These are phyloP conservation scores for Fonsecaea multimorphosa DNA, from an alignment of 2,329 filamentous ascomycete genomes.

Conservation along the genomic window DNA sequence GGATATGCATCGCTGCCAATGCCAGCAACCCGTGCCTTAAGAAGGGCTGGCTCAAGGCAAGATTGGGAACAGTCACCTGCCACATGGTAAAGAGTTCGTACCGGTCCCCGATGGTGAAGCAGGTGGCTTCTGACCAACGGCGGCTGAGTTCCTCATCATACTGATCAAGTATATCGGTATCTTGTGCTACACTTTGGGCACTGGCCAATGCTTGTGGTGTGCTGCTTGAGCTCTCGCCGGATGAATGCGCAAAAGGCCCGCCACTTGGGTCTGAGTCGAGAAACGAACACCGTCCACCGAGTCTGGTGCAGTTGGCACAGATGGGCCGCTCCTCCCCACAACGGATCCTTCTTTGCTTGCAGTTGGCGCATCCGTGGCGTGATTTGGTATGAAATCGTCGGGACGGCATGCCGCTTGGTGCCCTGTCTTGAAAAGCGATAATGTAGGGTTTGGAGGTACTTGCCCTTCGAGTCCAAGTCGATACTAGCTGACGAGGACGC, in stretches of 20 bases:
- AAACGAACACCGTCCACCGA: conserved; percentile 17
- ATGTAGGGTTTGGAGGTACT: background rate
- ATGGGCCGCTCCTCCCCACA: conserved; percentile 19
- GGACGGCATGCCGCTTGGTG: background rate
- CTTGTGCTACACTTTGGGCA: background rate
- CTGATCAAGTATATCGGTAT: conserved; percentile 1
- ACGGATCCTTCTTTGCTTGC: conserved; percentile 20
- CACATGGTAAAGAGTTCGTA: conserved; percentile 41
- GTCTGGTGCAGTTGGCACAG: conserved; percentile 24
- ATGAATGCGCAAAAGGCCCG: conserved; percentile 4
- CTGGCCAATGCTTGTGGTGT: conserved; percentile 4
- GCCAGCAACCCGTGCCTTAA: conserved; percentile 50
- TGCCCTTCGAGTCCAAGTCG: background rate
- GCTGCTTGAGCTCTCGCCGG: conserved; percentile 10
- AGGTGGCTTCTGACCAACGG: conserved; percentile 49
- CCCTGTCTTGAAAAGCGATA: background rate
- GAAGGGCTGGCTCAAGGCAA: conserved; percentile 48
- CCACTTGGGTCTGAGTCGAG: conserved; percentile 11
- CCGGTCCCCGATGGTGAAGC: conserved; percentile 28
- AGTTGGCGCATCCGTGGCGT: conserved; percentile 12
- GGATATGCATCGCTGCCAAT: conserved; percentile 47
- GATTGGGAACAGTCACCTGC: conserved; percentile 47
- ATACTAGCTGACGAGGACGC: background rate
- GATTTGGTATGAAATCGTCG: conserved; percentile 15
- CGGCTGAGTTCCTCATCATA: conserved; percentile 46